These are phyloP conservation scores for Neonectria neomacrospora DNA, from an alignment of 2,329 filamentous ascomycete genomes.

Conservation along the genomic window DNA sequence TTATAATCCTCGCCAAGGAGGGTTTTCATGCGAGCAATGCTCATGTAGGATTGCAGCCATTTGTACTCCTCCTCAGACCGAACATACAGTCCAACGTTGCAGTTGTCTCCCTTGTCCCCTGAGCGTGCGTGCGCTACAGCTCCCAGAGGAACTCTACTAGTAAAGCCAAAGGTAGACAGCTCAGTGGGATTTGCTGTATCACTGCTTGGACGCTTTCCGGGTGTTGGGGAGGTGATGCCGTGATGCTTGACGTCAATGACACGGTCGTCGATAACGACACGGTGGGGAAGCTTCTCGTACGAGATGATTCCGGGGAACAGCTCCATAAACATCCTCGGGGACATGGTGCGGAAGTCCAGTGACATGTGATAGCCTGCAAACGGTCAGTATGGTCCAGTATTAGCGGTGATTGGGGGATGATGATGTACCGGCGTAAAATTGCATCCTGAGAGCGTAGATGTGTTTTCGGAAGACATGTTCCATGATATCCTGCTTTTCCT, in stretches of 20 bases:
- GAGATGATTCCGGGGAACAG: conserved; percentile 12
- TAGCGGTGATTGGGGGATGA: neutral
- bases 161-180: neutral
- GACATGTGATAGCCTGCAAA: conserved; percentile 22
- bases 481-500: conserved; percentile 6
- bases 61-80: conserved; percentile 18
- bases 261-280: conserved; percentile 2
- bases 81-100: conserved; percentile 16
- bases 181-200: conserved; percentile 2
- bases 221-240: neutral
- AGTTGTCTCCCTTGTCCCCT: conserved; percentile 20
- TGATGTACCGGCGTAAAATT: conserved; percentile 20
- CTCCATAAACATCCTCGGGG: conserved; percentile 24
- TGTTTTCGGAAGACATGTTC: conserved; percentile 15
- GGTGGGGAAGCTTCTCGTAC: conserved; percentile 19
- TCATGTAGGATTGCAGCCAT: conserved; percentile 26
- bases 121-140: conserved; percentile 12
- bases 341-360: conserved; percentile 20
- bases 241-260: conserved; percentile 18
- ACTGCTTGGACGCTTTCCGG: conserved; percentile 4
- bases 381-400: no score
- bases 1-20: conserved; percentile 21
- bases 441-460: conserved; percentile 22
- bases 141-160: conserved; percentile 9
- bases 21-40: conserved; percentile 3